Percentiles rank a stretch among this genome's conserved stretches.
phyloP scores from a whole-genome alignment of 768 basidiomycete genomes.

The Dioszegia aurantiaca region DNA sequence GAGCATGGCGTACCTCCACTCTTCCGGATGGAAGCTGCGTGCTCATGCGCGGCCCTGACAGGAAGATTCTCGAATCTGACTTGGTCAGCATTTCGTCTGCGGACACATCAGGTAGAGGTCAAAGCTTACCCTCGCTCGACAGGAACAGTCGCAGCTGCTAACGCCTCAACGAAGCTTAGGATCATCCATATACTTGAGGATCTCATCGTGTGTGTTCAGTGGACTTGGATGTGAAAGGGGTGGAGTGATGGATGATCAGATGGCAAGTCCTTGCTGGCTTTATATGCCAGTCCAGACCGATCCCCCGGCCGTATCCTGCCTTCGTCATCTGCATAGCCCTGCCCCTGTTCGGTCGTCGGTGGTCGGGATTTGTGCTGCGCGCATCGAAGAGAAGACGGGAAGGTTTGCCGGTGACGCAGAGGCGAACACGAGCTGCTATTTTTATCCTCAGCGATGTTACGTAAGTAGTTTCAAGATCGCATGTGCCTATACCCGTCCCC shows the following conservation, averaged over 20 bases:
- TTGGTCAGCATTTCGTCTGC: neutral
- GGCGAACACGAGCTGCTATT: too few relatives aligned
- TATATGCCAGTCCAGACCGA: too few relatives aligned
- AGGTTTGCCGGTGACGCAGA: too few relatives aligned
- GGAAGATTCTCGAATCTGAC: constrained; percentile 4
- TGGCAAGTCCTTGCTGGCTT: neutral
- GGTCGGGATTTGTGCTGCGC: too few relatives aligned
- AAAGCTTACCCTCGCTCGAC: constrained; percentile 6
- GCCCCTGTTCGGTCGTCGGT: too few relatives aligned
- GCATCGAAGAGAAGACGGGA: too few relatives aligned
- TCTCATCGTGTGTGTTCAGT: neutral
- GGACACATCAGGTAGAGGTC: neutral
- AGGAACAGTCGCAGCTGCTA: neutral
- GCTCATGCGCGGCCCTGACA: neutral
- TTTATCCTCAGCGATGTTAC: too few relatives aligned
- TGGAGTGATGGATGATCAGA: neutral
- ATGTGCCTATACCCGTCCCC: too few relatives aligned
- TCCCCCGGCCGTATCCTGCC: too few relatives aligned
- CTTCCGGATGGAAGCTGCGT: neutral
- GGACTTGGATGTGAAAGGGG: neutral
- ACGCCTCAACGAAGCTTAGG: neutral
- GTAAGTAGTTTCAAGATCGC: too few relatives aligned
- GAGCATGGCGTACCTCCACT: constrained; percentile 1
- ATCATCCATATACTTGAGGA: neutral
- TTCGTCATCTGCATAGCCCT: too few relatives aligned